Conservation (phyloP, 176 grass and related monocot species). For the Neostapfia colusana region DNA sequence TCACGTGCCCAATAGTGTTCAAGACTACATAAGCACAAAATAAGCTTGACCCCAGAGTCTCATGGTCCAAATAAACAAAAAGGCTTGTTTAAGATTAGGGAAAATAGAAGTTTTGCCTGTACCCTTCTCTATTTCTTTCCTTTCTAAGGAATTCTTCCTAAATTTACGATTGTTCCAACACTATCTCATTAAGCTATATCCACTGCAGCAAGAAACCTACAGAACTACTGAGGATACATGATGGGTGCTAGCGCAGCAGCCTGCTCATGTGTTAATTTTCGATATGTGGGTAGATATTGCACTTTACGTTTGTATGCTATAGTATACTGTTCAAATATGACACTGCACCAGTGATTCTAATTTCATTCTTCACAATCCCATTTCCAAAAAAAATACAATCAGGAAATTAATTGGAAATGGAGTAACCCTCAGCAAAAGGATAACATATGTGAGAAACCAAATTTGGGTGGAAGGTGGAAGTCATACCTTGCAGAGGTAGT, state of each 20-base stretch:
- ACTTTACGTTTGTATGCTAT: neutral
- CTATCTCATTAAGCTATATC: conserved; percentile 18
- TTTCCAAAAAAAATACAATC: conserved; percentile 21
- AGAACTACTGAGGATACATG: neutral
- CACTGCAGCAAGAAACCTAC: neutral
- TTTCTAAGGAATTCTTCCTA: too few species aligned
- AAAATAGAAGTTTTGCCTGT: neutral
- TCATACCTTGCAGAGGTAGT: conserved; percentile 94
- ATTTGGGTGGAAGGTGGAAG: conserved; percentile 29
- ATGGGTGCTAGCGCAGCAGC: conserved; percentile 3
- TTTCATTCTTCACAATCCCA: conserved; percentile 15
- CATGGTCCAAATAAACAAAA: neutral
- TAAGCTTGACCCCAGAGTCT: neutral
- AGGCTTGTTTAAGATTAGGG: neutral
- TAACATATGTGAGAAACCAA: conserved; percentile 30
- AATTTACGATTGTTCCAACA: neutral
- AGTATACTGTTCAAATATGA: neutral
- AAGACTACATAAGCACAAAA: neutral
- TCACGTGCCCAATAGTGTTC: neutral
- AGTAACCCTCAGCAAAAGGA: conserved; percentile 10
- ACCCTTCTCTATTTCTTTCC: neutral
- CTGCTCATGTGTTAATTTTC: neutral
- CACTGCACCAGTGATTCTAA: conserved; percentile 7
- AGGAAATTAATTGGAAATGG: neutral
- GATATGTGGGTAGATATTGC: neutral